Conservation (phyloP, 2,329 filamentous ascomycete species). For the Colletotrichum tanaceti region DNA sequence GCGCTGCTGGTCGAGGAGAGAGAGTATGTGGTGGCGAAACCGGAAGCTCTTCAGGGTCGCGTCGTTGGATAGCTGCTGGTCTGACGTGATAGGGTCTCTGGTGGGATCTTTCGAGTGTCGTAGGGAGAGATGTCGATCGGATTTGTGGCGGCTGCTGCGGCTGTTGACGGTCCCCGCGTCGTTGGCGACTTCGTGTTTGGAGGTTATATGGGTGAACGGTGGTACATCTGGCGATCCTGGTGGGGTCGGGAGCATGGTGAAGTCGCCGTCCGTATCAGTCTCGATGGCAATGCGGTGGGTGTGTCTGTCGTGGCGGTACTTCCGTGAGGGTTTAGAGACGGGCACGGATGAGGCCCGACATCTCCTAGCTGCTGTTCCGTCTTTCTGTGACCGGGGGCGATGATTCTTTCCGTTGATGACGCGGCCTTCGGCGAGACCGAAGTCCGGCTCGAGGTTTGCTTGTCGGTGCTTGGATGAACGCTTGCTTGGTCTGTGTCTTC, state of each 20-base stretch:
- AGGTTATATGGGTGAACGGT: neutral
- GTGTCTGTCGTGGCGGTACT: constrained; percentile 3
- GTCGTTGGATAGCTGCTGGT: constrained; percentile 2
- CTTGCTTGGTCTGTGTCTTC: constrained; percentile 12
- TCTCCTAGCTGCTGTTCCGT: constrained; percentile 1
- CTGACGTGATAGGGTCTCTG: neutral
- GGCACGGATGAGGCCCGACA: neutral
- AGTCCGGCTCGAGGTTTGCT: neutral
- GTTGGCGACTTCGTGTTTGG: neutral
- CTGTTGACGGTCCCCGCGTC: neutral
- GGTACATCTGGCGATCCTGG: neutral
- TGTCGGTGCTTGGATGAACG: constrained; percentile 3
- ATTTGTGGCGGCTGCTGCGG: neutral
- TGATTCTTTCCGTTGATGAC: neutral
- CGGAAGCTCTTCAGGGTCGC: constrained; percentile 16
- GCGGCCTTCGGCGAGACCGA: neutral
- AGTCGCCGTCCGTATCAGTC: constrained; percentile 31
- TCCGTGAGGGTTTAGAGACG: neutral
- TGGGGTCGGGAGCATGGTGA: constrained; percentile 24
- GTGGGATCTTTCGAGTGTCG: neutral
- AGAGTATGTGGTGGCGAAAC: constrained; percentile 28
- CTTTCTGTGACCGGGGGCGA: neutral
- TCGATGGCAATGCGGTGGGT: neutral
- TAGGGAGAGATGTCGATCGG: neutral
- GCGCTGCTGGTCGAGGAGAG: constrained; percentile 35